Conservation (phyloP, 2,329 filamentous ascomycete species). For the Sporothrix humicola region DNA sequence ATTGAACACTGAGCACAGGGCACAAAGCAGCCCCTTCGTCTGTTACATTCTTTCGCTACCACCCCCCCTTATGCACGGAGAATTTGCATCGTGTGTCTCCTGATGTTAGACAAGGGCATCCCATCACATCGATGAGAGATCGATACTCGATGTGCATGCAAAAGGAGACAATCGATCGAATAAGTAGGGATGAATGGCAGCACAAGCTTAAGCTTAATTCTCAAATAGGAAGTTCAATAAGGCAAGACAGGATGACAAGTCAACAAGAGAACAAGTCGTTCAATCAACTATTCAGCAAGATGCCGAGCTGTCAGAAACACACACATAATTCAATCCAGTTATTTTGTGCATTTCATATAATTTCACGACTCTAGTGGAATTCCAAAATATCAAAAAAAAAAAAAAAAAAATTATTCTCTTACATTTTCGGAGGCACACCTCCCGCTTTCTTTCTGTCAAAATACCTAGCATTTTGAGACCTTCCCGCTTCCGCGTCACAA, state of each 20-base stretch:
- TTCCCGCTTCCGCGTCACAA: not conserved
- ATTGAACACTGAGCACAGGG: not conserved
- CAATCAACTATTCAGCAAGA: not conserved
- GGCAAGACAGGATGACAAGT: not conserved
- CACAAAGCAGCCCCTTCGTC: not conserved
- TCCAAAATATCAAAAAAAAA: not conserved
- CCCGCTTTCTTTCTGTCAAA: not conserved
- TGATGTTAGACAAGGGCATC: constrained; percentile 8
- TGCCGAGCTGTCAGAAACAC: too few relatives aligned
- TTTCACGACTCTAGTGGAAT: not conserved
- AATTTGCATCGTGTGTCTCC: not conserved
- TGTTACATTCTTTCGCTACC: not conserved
- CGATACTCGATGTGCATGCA: not conserved
- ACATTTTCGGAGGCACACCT: not conserved
- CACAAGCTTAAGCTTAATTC: constrained; percentile 12
- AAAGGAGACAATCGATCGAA: not conserved
- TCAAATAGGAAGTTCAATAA: not conserved
- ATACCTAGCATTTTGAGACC: not conserved
- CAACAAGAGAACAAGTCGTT: not conserved
- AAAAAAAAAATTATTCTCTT: too few relatives aligned
- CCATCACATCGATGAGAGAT: not conserved
- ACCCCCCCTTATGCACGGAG: not conserved
- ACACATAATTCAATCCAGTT: not conserved
- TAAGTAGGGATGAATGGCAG: not conserved
- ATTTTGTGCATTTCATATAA: not conserved